These are phyloP conservation scores for Magnolia changhungtana DNA, from an alignment of 164 flowering plant genomes.

Conservation along the genomic window DNA sequence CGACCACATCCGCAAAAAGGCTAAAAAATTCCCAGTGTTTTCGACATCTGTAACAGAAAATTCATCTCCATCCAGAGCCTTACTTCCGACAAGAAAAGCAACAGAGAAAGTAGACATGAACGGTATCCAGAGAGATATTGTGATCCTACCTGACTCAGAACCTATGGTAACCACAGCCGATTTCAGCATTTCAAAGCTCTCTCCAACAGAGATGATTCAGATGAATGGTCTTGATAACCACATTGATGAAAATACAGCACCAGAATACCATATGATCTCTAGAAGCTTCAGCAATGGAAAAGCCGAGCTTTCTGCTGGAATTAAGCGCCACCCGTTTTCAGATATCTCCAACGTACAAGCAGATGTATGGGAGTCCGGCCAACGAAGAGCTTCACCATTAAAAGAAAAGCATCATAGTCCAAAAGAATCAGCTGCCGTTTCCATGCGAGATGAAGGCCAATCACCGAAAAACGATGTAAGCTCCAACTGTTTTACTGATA, in stretches of 20 bases:
- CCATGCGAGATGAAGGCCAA: background rate
- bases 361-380: background rate
- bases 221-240: background rate
- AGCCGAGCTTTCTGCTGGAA: background rate
- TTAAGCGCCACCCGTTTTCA: slow-evolving; percentile 17
- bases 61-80: slow-evolving; percentile 34
- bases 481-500: background rate
- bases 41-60: slow-evolving; percentile 20
- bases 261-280: slow-evolving; percentile 3
- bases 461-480: background rate
- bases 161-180: background rate
- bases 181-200: background rate
- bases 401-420: background rate
- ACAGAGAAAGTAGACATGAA: slow-evolving; percentile 22
- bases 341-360: slow-evolving; percentile 12
- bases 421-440: background rate
- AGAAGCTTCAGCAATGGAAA: background rate
- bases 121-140: slow-evolving; percentile 16
- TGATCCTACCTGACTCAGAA: slow-evolving; percentile 21
- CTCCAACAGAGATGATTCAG: background rate
- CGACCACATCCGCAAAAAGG: slow-evolving; percentile 75
- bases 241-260: slow-evolving; percentile 4
- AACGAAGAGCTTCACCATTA: background rate
- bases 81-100: slow-evolving; percentile 34
- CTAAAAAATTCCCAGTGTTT: slow-evolving; percentile 58